Base-by-base conservation (phyloP, 2,329 filamentous ascomycete species). In the Colletotrichum truncatum region DNA sequence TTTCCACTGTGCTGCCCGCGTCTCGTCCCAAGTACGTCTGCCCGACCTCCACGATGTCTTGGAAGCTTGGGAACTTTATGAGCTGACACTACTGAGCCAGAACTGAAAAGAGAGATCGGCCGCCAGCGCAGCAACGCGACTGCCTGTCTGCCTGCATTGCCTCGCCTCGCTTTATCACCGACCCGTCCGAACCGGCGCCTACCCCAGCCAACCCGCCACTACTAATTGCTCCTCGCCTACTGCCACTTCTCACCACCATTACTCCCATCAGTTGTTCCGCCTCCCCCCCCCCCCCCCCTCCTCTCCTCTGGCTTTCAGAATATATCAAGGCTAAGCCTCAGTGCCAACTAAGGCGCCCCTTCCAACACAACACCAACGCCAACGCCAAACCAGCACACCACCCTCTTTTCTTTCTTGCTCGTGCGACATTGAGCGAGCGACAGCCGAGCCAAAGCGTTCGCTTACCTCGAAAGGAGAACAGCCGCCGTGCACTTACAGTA, bases 161-260 rank as follows among this genome's bases (percentile, higher is more conserved):
- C 21, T 26, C 12, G 34, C 9, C 51, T 54, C 26, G 36, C n/a
- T 25, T 30, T 36, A 38, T 51, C 54, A 34, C 60, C 54, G 60
- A 64, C 34, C 45, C 60, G 54, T 64, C 54, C 54, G 60, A 64
- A 64, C 60, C 60, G 23, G 36, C 60, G 36, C 18, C 45, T 28
- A 52, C 34, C 21, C n/a, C n/a, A n/a, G n/a, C n/a, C n/a, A n/a
- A n/a, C n/a, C n/a, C n/a, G n/a, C n/a, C n/a, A n/a, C n/a, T n/a
- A n/a, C n/a, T n/a, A n/a, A n/a, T n/a, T n/a, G n/a, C n/a, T n/a
- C n/a, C n/a, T n/a, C n/a, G n/a, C n/a, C n/a, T n/a, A n/a, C n/a
- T n/a, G n/a, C n/a, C n/a, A n/a, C n/a, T n/a, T n/a, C n/a, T 46
- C 11, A 53, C 46, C 46, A 23, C 46, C 21, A 34, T 26, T 25